These are phyloP conservation scores for Aspergillus versicolor DNA, from an alignment of 2,329 filamentous ascomycete genomes.

Conservation along the genomic window DNA sequence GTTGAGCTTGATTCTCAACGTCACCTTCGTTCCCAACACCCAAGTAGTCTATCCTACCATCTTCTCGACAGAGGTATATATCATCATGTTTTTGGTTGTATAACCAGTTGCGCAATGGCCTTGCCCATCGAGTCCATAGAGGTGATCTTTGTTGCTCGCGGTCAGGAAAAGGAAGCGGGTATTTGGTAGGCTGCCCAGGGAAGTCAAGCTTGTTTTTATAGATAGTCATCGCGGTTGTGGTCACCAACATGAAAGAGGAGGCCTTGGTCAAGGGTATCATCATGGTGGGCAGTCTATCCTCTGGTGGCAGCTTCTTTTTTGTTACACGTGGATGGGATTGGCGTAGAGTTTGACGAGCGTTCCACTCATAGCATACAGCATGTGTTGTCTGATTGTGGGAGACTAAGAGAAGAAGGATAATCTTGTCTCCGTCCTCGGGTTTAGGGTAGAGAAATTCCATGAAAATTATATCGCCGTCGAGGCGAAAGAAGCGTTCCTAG, in stretches of 20 bases:
- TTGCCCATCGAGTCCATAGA: conserved; percentile 81
- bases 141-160: conserved; percentile 42
- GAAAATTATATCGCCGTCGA: conserved; percentile 75
- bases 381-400: conserved; percentile 45
- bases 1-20: conserved; percentile 56
- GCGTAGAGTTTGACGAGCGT: conserved; percentile 41
- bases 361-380: conserved; percentile 54
- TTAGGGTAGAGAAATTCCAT: conserved; percentile 81
- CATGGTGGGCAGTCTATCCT: conserved; percentile 61
- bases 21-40: conserved; percentile 61
- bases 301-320: conserved; percentile 31
- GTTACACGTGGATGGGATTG: conserved; percentile 27
- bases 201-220: conserved; percentile 44
- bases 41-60: conserved; percentile 74
- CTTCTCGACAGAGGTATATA: conserved; percentile 84
- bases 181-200: conserved; percentile 25
- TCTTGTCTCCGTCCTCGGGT: conserved; percentile 63
- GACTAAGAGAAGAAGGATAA: conserved; percentile 72
- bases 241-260: conserved; percentile 70
- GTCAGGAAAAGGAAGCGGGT: conserved; percentile 29
- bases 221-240: conserved; percentile 55
- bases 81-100: conserved; percentile 69
- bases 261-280: conserved; percentile 70
- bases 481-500: conserved; percentile 49
- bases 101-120: conserved; percentile 65